A percentile compares a stretch with the other conserved stretches of the same genome.
Conservation (phyloP, 1,139 yeast genomes). For the Meyerozyma carpophila region DNA sequence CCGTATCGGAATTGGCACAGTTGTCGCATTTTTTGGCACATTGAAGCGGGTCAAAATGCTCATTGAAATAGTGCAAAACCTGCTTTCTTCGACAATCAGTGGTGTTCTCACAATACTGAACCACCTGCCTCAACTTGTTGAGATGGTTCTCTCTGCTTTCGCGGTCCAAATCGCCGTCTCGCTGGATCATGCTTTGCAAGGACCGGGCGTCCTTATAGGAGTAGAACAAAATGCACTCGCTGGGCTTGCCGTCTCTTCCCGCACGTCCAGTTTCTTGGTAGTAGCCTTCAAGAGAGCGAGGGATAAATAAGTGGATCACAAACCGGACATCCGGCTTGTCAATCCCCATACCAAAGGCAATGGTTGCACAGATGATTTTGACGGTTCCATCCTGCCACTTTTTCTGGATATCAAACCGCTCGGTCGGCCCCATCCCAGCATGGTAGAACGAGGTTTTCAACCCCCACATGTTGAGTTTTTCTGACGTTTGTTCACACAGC, state of each 20-base stretch:
- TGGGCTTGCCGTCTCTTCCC: slow-evolving; percentile 84
- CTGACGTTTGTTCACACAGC: slow-evolving; percentile 79
- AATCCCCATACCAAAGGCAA: slow-evolving; percentile 98
- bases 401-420: slow-evolving; percentile 62
- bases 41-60: slow-evolving; percentile 58
- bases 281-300: slow-evolving; percentile 89
- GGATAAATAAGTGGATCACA: slow-evolving; percentile 86
- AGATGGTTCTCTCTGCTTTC: slow-evolving; percentile 73
- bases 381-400: slow-evolving; percentile 74
- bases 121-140: slow-evolving; percentile 73
- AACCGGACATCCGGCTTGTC: slow-evolving; percentile 93
- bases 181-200: slow-evolving; percentile 69
- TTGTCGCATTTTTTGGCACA: slow-evolving; percentile 84
- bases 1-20: slow-evolving; percentile 48
- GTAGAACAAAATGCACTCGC: slow-evolving; percentile 81
- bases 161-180: slow-evolving; percentile 63
- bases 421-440: slow-evolving; percentile 87
- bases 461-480: slow-evolving; percentile 54
- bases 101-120: slow-evolving; percentile 86
- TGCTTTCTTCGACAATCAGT: slow-evolving; percentile 89
- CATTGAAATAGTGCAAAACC: slow-evolving; percentile 86
- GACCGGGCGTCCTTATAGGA: slow-evolving; percentile 71
- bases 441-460: slow-evolving; percentile 75
- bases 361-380: slow-evolving; percentile 89
- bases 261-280: slow-evolving; percentile 99